Evolutionary conservation across 2,329 filamentous ascomycete species (phyloP), one percentile per base, ranked within the genome.

Genomic region (Myriosclerotinia duriaeana): DNA sequence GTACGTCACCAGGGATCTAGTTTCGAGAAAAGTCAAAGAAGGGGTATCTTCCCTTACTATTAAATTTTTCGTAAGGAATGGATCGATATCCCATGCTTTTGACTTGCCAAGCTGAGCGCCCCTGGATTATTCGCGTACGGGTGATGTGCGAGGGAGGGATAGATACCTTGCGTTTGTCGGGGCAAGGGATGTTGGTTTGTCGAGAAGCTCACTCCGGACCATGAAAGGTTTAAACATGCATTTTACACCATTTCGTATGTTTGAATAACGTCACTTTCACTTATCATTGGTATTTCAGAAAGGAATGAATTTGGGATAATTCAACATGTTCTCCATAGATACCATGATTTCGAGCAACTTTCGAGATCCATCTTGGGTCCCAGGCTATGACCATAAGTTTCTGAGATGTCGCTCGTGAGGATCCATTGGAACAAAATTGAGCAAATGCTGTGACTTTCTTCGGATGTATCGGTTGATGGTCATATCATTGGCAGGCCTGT

Each of bases 81-180:
- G 11, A 36, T 46, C 20, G 7, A 46, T 59, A 44, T 59, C 26
- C 56, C 56, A 22, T 48, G 56, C 42, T 17, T 34, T 59, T 36
- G 20, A 48, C 14, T 36, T 40, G 58, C 44, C 44, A 50, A 61
- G 44, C 15, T 26, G 8, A 26, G 3, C 5, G 34, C 44, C 58
- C 58, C 44, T 61, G 58, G n/a, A 61, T 61, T 30, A 50, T 61
- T 61, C 58, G 44, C 44, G 34, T 26, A 61, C 15, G 34, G 20
- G 30, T 7, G 5, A 26, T 0, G 44, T 12, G 20, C n/a, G 34
- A 26, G 20, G 34, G n/a, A 61, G 58, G 44, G 44, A 50, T 50
- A 44, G 8, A 50, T 11, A 48, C 58, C 44, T 61, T 61, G n/a
- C 46, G 14, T 61, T 26, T 50, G 8, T 17, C 38, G 14, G 20